Percentiles rank a stretch among this genome's conserved stretches.
These are phyloP conservation scores for Melaleuca quinquenervia DNA, from an alignment of 345 rosid species.

Conservation along the genomic window DNA sequence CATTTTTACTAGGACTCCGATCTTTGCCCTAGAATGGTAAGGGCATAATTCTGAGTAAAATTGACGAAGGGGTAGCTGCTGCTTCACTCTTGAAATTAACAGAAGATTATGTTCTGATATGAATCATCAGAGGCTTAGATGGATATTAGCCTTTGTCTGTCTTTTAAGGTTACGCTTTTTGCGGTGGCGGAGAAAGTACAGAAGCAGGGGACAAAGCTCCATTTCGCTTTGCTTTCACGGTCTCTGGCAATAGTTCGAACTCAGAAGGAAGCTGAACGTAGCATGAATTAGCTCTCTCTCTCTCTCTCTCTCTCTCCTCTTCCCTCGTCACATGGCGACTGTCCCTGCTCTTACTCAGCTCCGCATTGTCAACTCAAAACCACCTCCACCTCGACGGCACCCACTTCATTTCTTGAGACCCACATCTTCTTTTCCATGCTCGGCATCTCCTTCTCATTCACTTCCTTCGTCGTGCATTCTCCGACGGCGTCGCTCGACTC, in stretches of 20 bases:
- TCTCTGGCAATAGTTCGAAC: not conserved
- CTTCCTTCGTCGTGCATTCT: not conserved
- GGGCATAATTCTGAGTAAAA: not conserved
- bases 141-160: not conserved
- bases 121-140: not conserved
- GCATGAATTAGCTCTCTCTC: not conserved
- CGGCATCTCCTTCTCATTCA: conserved; percentile 6
- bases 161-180: not conserved
- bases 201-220: not conserved
- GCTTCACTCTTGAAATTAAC: not conserved
- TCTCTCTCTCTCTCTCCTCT: not conserved
- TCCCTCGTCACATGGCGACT: not conserved
- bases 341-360: conserved; percentile 27
- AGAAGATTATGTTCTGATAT: not conserved
- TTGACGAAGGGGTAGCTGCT: not conserved
- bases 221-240: not conserved
- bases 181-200: not conserved
- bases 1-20: not conserved
- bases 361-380: conserved; percentile 11
- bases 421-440: conserved; percentile 7
- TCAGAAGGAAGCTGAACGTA: not conserved
- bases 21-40: not conserved
- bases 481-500: conserved; percentile 6
- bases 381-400: not conserved
- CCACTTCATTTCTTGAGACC: conserved; percentile 14